Evolutionary conservation across 352 stramenopile species (phyloP).

Genomic region (Elongisporangium anandrum): DNA sequence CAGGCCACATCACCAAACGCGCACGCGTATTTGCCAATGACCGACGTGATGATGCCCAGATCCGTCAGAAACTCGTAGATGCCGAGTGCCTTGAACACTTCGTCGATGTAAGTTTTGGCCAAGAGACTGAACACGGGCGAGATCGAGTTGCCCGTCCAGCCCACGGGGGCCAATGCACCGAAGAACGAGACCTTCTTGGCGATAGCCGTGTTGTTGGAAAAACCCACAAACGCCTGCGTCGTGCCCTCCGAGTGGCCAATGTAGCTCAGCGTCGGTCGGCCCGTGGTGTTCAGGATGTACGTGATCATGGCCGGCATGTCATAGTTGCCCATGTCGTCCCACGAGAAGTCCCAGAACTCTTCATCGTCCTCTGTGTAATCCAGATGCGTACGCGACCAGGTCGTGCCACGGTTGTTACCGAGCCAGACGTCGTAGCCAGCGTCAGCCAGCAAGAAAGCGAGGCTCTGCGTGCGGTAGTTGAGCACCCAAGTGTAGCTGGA

Average conservation of each 20-base stretch:
- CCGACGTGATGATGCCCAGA: conserved; percentile 2
- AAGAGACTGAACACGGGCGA: conserved; percentile 31
- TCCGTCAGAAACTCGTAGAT: conserved; percentile 29
- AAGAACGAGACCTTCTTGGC: conserved; percentile 49
- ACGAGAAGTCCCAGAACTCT: conserved; percentile 50
- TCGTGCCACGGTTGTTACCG: conserved; percentile 51
- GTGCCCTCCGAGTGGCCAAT: conserved; percentile 47
- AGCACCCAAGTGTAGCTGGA: conserved; percentile 44
- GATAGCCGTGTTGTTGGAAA: conserved; percentile 39
- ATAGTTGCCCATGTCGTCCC: conserved; percentile 48
- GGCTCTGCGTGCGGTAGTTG: conserved; percentile 48
- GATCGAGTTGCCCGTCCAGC: conserved; percentile 23
- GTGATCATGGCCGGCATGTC: conserved; percentile 46
- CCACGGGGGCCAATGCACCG: conserved; percentile 35
- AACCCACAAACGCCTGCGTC: conserved; percentile 42
- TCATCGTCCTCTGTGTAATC: conserved; percentile 28
- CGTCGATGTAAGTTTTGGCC: conserved; percentile 26
- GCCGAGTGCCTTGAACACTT: conserved; percentile 26
- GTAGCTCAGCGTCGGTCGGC: conserved; percentile 28
- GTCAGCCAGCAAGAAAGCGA: conserved; percentile 43
- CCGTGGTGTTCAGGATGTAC: conserved; percentile 28
- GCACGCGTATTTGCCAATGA: conserved; percentile 26
- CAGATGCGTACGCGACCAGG: conserved; percentile 43
- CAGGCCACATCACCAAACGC: conserved; percentile 31
- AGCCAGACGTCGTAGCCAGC: conserved; percentile 57